A percentile compares a stretch with the other conserved stretches of the same genome.
Evolutionary conservation across 305 asterid genomes (phyloP).

Genomic region (Fraxinus velutina): DNA sequence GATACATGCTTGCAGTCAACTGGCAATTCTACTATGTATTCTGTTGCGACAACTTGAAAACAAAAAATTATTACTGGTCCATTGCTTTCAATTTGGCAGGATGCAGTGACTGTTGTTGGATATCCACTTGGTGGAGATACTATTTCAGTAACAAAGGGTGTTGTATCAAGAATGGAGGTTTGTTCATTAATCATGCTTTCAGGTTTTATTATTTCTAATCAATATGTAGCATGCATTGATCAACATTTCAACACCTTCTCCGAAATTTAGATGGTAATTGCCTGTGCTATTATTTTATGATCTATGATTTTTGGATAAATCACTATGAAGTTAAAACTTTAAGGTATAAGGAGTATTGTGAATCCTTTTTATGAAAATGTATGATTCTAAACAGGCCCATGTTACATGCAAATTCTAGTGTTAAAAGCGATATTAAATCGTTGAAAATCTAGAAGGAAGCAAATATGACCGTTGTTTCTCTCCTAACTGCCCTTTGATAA

Average conservation of each 20-base stretch:
- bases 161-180: conserved; percentile 91
- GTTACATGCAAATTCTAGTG: background rate
- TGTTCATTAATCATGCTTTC: conserved; percentile 27
- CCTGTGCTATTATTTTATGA: background rate
- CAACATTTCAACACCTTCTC: conserved; percentile 12
- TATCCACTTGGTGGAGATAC: conserved; percentile 98
- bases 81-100: conserved; percentile 43
- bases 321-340: background rate
- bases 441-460: background rate
- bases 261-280: background rate
- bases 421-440: background rate
- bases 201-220: background rate
- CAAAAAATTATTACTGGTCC: conserved; percentile 2
- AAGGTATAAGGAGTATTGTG: background rate
- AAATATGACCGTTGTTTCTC: background rate
- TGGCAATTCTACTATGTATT: conserved; percentile 3
- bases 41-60: background rate
- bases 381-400: background rate
- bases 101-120: conserved; percentile 87
- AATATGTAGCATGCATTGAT: background rate
- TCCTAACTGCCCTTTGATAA: background rate
- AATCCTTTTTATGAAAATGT: background rate
- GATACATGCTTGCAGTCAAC: conserved; percentile 2
- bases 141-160: conserved; percentile 91
- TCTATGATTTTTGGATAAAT: background rate